Base-by-base conservation (phyloP, 148 eudicot genomes). In the Chenopodium formosanum region DNA sequence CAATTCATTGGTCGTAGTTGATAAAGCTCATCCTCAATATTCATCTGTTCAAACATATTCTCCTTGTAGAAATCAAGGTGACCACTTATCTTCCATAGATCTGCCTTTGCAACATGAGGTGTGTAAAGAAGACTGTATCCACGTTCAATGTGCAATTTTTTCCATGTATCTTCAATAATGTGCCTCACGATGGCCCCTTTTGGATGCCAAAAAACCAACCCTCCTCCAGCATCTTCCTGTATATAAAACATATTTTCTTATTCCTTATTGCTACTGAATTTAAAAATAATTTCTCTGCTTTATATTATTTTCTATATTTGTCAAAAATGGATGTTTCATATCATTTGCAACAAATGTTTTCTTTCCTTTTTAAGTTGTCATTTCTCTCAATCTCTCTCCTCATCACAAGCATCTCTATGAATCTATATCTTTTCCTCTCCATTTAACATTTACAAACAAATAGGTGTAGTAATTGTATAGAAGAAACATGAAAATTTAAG, bases 1-100 rank as follows among this genome's bases (percentile, higher is more conserved):
- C 99, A 96, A 83, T 96, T 96, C 99, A 96, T 96, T 52, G 99
- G 99, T 37, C 99, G 94, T 80, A 96, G 97, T 90, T 96, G 99
- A 88, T 94, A 96, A 78, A 88, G 93, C 85, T 96, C 99, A 74
- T 94, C 94, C 84, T 96, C 99, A 19, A 96, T 91, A 72, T 92
- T 85, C 97, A 96, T 96, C 87, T 94, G 98, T 67, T 94, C 99
- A 86, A 86, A 96, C 99, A 96, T 96, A 78, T 91, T 96, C 85
- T 96, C 98, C 79, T 82, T 92, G 87, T 96, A 96, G 83, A 96
- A 96, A 85, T 96, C 99, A 83, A 94, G 89, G 89, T 96, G 99
- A 81, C 99, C 99, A 89, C 99, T 96, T 77, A 92, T 91, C 89
- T 91, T 96, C 99, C 99, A 96, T 65, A 96, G 92, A 80, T 96